Evolutionary conservation across 257 asterid genomes (phyloP), one percentile per base, ranked within the genome.

Genomic region (Misopates orontium): DNA sequence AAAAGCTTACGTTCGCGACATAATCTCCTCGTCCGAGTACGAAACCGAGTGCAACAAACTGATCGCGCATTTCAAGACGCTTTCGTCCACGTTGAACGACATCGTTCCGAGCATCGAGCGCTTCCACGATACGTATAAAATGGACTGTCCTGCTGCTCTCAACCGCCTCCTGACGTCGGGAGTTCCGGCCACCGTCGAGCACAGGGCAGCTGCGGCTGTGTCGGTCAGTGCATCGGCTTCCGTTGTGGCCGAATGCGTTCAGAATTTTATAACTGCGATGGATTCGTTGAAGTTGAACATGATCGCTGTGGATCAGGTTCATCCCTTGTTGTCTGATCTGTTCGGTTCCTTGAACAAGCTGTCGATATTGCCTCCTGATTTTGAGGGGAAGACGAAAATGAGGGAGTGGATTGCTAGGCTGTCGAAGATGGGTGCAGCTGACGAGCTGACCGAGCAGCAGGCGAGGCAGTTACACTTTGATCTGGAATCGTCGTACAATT

Each of bases 381-480:
- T 90, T 53, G 97, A 90, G 84, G 99, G 99, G 61, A 94, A 88
- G 82, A 81, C 93, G 10, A 90, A 90, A 83, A 86, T 89, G 95
- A 81, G 74, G 56, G 99, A 94, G 61, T 94, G 99, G 99, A 89
- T 94, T 45, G 71, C 79, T 1, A 78, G 96, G 82, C 80, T 94
- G 60, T 63, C 96, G 1, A 94, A 88, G 67, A 90, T 94, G 99
- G 95, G 95, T 6, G 97, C 96, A 40, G 84, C 98, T 3, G 96
- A 89, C 78, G 97, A 92, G 82, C 81, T 92, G 63, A 92, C 97
- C 3, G 96, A 89, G 79, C 98, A 92, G 89, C 98, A 92, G 76
- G 86, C 97, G 15, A 81, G 99, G n/a, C 99, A 94, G 77, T 95
- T 94, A 48, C 95, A 84, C 81, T 94, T 90, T 36, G 99, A 90